These are phyloP conservation scores for Oxyria digyna DNA, from an alignment of 148 eudicot genomes.

Conservation along the genomic window DNA sequence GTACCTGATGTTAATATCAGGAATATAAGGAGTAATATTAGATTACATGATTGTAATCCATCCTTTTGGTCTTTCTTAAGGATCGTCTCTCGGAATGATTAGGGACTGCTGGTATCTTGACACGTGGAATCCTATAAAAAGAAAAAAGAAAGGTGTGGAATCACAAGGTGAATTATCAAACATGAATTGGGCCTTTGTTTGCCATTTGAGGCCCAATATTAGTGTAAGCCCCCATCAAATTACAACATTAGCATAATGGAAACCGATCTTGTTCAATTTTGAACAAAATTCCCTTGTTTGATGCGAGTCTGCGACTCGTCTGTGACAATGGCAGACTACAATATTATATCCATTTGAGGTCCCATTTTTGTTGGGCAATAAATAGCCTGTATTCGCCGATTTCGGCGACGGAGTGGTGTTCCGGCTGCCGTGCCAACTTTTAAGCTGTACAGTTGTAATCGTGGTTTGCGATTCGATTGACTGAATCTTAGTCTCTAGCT, in stretches of 20 bases:
- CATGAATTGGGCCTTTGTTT: not conserved
- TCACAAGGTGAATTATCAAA: too few species aligned
- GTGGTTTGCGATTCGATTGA: not conserved
- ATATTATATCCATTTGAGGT: not conserved
- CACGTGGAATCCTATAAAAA: too few species aligned
- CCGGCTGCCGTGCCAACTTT: not conserved
- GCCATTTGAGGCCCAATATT: not conserved
- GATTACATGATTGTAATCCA: too few species aligned
- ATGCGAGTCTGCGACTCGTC: not conserved
- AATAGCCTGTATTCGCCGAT: not conserved
- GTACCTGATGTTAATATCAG: too few species aligned
- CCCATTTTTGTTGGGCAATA: not conserved
- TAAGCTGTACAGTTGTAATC: not conserved
- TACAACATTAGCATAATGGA: not conserved
- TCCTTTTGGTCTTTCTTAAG: too few species aligned
- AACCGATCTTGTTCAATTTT: not conserved
- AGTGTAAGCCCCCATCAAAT: not conserved
- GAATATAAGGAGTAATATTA: too few species aligned
- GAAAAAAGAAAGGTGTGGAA: too few species aligned
- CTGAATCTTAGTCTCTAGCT: not conserved
- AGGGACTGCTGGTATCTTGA: too few species aligned
- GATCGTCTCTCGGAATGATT: too few species aligned
- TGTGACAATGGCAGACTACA: conserved; percentile 1
- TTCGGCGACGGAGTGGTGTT: not conserved
- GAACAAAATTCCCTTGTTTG: not conserved